These are phyloP conservation scores for Colletotrichum sp. DNA, from an alignment of 2,329 filamentous ascomycete genomes.

Conservation along the genomic window DNA sequence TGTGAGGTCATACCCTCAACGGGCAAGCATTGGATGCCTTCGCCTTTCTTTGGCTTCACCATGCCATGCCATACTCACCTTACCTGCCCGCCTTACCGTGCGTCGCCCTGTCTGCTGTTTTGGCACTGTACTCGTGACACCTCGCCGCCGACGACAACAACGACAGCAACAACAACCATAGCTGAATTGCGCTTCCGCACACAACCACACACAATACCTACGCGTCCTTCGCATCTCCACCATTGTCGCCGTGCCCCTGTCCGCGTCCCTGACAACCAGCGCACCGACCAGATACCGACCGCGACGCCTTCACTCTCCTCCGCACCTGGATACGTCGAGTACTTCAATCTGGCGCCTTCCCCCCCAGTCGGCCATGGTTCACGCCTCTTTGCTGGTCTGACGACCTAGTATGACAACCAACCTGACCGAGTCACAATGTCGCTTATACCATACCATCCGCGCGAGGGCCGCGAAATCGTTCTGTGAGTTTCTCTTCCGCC, in stretches of 20 bases:
- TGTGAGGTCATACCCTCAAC: conserved; percentile 11
- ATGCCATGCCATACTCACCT: neutral
- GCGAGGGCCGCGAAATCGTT: conserved; percentile 79
- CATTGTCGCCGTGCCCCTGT: neutral
- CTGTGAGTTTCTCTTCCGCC: conserved; percentile 64
- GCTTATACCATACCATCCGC: conserved; percentile 76
- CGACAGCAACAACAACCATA: neutral
- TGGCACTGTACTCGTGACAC: neutral
- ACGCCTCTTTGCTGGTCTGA: neutral
- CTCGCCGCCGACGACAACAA: neutral
- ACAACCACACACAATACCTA: neutral
- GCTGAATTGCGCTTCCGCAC: neutral
- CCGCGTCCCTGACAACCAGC: neutral
- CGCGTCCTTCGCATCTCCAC: neutral
- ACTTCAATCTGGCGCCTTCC: neutral
- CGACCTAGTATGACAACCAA: neutral
- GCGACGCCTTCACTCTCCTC: neutral
- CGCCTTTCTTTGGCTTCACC: neutral
- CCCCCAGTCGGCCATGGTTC: neutral
- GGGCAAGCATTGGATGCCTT: neutral
- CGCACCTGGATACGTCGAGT: neutral
- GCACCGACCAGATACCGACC: neutral
- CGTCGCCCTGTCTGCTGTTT: neutral
- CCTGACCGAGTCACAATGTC: conserved; percentile 52
- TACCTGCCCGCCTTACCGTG: neutral